A percentile compares a stretch with the other conserved stretches of the same genome.
Evolutionary conservation across 768 basidiomycete genomes (phyloP).

Genomic region (Porpolomopsis calyptriformis): DNA sequence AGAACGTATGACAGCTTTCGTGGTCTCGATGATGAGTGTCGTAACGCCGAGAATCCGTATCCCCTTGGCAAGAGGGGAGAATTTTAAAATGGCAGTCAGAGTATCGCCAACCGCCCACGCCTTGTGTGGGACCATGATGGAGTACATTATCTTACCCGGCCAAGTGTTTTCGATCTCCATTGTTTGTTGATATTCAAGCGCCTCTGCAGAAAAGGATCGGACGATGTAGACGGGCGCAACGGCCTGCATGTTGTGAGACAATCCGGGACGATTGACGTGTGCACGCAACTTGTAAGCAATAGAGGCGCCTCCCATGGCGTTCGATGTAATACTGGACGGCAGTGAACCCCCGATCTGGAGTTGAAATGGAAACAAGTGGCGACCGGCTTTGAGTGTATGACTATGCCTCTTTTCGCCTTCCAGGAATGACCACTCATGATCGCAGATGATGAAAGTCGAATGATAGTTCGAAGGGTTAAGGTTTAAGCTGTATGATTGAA

Average conservation of each 20-base stretch:
- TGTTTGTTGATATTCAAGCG: constrained; percentile 92
- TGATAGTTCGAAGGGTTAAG: constrained; percentile 29
- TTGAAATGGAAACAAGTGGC: constrained; percentile 87
- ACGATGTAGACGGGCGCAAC: constrained; percentile 53
- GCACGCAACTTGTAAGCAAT: constrained; percentile 88
- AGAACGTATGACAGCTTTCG: constrained; percentile 46
- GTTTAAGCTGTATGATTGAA: constrained; percentile 24
- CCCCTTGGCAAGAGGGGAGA: constrained; percentile 80
- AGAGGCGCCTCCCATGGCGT: constrained; percentile 45
- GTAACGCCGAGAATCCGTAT: constrained; percentile 55
- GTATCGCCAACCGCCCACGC: constrained; percentile 90
- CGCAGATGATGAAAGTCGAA: constrained; percentile 54
- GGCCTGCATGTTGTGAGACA: constrained; percentile 46
- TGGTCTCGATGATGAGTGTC: constrained; percentile 66
- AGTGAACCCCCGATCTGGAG: constrained; percentile 77
- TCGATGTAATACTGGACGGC: constrained; percentile 64
- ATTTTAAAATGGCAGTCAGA: constrained; percentile 73
- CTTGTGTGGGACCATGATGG: constrained; percentile 87
- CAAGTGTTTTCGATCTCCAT: constrained; percentile 95
- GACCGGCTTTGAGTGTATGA: constrained; percentile 93
- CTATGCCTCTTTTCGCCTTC: constrained; percentile 67
- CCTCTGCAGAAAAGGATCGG: constrained; percentile 66
- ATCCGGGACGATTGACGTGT: constrained; percentile 65
- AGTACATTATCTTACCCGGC: constrained; percentile 96
- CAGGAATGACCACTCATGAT: constrained; percentile 89